A percentile compares a stretch with the other conserved stretches of the same genome.
Conservation (phyloP, 176 grass and related monocot genomes). For the Lolium rigidum region DNA sequence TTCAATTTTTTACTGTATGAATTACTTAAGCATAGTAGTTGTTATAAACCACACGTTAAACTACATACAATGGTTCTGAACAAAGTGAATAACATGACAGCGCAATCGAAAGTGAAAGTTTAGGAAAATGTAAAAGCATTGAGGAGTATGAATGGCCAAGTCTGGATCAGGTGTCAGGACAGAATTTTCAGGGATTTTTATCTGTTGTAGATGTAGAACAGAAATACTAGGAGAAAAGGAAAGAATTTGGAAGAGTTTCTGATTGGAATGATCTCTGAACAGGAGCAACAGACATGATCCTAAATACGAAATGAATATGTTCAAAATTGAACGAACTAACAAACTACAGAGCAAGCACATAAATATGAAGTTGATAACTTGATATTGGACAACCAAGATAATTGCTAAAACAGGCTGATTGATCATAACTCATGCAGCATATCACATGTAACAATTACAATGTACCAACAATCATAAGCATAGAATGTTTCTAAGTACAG, state of each 20-base stretch:
- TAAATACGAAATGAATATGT: slow-evolving; percentile 16
- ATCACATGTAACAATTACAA: slow-evolving; percentile 23
- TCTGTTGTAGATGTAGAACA: background rate
- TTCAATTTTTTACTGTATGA: slow-evolving; percentile 8
- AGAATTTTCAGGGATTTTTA: slow-evolving; percentile 14
- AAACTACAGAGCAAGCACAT: background rate
- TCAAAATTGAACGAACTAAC: background rate
- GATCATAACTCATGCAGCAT: slow-evolving; percentile 2
- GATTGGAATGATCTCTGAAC: background rate
- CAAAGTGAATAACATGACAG: slow-evolving; percentile 22
- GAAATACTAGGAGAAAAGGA: background rate
- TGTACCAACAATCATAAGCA: slow-evolving; percentile 25
- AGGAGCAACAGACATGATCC: background rate
- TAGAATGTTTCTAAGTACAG: slow-evolving; percentile 1
- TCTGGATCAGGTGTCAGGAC: background rate
- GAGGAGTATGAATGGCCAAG: background rate
- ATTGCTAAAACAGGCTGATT: slow-evolving; percentile 17
- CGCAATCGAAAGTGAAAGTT: slow-evolving; percentile 25
- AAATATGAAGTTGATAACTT: background rate
- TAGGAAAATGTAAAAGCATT: slow-evolving; percentile 1
- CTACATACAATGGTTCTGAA: slow-evolving; percentile 20
- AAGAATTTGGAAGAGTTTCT: background rate
- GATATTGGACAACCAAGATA: background rate
- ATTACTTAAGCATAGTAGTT: background rate
- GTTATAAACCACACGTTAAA: slow-evolving; percentile 25